Conservation (phyloP, 805 yeast genomes). For the Monosporozyma siamensis region DNA sequence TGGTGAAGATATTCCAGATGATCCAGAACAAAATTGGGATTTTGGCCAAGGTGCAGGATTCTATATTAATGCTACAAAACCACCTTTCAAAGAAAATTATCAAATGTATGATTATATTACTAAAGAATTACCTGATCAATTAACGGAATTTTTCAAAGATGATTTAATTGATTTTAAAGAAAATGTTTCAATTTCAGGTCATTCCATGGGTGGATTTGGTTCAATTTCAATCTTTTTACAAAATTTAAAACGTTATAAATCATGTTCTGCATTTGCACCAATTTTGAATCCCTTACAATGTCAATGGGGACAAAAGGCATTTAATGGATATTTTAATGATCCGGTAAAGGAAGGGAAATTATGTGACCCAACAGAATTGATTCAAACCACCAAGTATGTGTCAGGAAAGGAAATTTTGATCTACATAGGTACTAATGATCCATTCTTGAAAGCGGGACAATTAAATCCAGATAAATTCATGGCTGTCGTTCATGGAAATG, state of each 20-base stretch:
- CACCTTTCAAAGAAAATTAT: constrained; percentile 64
- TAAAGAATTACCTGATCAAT: constrained; percentile 52
- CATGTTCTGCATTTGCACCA: constrained; percentile 88
- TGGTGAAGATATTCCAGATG: constrained; percentile 74
- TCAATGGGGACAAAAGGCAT: constrained; percentile 87
- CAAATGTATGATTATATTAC: constrained; percentile 80
- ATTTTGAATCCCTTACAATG: constrained; percentile 67
- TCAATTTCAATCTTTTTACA: constrained; percentile 63
- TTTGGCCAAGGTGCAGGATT: constrained; percentile 95
- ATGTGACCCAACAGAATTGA: constrained; percentile 77
- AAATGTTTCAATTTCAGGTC: constrained; percentile 78
- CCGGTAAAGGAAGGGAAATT: constrained; percentile 44
- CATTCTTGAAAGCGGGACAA: constrained; percentile 59
- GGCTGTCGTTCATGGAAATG: constrained; percentile 45
- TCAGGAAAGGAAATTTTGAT: constrained; percentile 57
- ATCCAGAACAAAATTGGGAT: constrained; percentile 53
- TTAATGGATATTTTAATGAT: constrained; percentile 55
- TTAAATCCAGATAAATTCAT: constrained; percentile 67
- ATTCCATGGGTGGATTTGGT: constrained; percentile 98
- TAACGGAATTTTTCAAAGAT: constrained; percentile 31
- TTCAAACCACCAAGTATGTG: constrained; percentile 31
- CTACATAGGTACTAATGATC: constrained; percentile 74
- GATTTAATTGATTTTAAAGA: constrained; percentile 44
- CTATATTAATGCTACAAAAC: constrained; percentile 74
- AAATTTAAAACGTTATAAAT: constrained; percentile 53